Evolutionary conservation across 306 rosid species (phyloP).

Genomic region (Ceratonia siliqua): DNA sequence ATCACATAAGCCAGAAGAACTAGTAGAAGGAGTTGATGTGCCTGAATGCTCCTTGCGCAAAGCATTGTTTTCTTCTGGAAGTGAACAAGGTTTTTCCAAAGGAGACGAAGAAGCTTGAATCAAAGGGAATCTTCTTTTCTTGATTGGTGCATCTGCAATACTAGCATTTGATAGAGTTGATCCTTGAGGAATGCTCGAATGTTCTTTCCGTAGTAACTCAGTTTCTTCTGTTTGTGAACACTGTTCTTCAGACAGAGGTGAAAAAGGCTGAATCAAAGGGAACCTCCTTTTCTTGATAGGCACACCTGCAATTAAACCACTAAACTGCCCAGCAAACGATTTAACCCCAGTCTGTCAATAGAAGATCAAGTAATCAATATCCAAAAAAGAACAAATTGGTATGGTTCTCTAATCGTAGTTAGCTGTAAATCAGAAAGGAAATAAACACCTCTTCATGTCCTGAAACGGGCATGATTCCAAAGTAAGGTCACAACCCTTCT

Average conservation of each 20-base stretch:
- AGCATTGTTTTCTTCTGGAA: conserved; percentile 32
- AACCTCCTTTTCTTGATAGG: conserved; percentile 96
- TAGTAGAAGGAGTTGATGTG: conserved; percentile 50
- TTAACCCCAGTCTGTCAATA: conserved; percentile 88
- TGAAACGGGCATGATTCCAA: conserved; percentile 76
- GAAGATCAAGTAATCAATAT: conserved; percentile 73
- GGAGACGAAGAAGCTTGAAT: conserved; percentile 39
- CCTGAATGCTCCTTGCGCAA: conserved; percentile 41
- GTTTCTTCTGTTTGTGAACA: conserved; percentile 43
- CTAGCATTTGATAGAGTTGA: conserved; percentile 50
- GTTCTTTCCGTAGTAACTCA: conserved; percentile 46
- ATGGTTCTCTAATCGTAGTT: conserved; percentile 55
- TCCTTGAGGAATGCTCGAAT: conserved; percentile 54
- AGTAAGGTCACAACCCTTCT: conserved; percentile 38
- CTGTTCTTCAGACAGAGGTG: conserved; percentile 65
- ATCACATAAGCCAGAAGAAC: conserved; percentile 51
- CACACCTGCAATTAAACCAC: conserved; percentile 84
- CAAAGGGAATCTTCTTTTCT: conserved; percentile 52
- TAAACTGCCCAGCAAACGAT: conserved; percentile 58
- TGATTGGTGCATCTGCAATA: conserved; percentile 54
- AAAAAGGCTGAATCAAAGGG: conserved; percentile 52
- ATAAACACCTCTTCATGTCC: conserved; percentile 90
- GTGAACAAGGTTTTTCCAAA: conserved; percentile 33
- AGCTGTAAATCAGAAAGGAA: conserved; percentile 60
- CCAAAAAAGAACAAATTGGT: conserved; percentile 47